Base-by-base conservation (phyloP, 1,139 yeast genomes). In the Candida sojae region DNA sequence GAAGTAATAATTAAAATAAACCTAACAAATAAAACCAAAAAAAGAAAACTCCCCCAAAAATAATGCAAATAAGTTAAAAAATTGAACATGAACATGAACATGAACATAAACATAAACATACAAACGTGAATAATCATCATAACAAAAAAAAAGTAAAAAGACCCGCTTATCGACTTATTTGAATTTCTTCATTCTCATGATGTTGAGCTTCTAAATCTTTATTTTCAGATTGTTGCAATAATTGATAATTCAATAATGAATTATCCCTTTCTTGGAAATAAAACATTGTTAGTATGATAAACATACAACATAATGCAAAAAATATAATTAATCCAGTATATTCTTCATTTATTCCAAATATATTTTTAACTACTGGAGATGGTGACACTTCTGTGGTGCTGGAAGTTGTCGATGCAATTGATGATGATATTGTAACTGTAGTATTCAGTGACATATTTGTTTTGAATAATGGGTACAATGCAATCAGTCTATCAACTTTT, bases 291-390 rank as follows among this genome's bases (percentile, higher is more conserved):
- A 49, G 13, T 35, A 51, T 17, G 10, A 47, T 30, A 32, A 49
- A 44, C 31, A 51, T n/a, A 25, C 47, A 42, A 11, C 38, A 42
- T 29, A 47, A 39, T 5, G 45, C 40, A 26, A 47, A 46, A 12
- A 51, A 45, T 29, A 51, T 13, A 4, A 51, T 35, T 23, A 50
- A 28, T n/a, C 53, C 52, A 11, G 45, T 36, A 12, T 43, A 49
- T 31, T 50, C 52, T 42, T 48, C 35, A 33, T 43, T 41, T 41
- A 41, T 33, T 11, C 39, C 39, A 12, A 36, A 23, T 12, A 36
- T 25, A 8, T 7, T 31, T n/a, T 21, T 32, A 5, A 23, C 35
- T 6, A 17, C 10, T 33, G 36, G 21, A 3, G 36, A 13, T 17
- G 7, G 9, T 9, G 36, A 13, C 36, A 17, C 21, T 6, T 7